Base-by-base conservation (phyloP, 129 eudicot species). In the Flaveria robusta region DNA sequence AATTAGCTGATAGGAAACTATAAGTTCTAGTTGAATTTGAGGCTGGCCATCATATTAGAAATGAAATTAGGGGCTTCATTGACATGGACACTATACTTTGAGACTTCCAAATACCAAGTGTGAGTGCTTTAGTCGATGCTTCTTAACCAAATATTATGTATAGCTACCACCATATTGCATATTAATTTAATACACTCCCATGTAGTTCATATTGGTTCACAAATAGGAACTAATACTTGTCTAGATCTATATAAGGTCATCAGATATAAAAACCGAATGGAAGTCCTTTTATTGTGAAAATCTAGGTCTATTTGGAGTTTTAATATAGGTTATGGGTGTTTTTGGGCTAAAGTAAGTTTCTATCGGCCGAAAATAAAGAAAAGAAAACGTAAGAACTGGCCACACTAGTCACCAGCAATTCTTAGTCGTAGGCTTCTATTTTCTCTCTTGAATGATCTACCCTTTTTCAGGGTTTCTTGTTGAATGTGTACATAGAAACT, bases 21-120 rank as follows among this genome's bases (percentile, higher is more conserved):
- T 39, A 11, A 68, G 37, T 43, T 20, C 34, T 68, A 22, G 4
- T 43, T 22, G 12, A 43, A 11, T 20, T 68, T 43, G 55, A 19
- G 56, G 55, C 11, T 46, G 56, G 42, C 20, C 72, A 43, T 68
- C 72, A n/a, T 16, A 16, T n/a, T n/a, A n/a, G n/a, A n/a, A 68
- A 43, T 68, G 55, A 68, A 9, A 64, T 29, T 18, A 64, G 23
- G 34, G 31, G 23, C 10, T 68, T 67, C 22, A 9, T 20, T 20
- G 63, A 56, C 63, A 56, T 10, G 24, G 7, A 18, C 60, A 7
- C 60, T 52, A 22, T 56, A 56, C 29, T 56, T 56, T 56, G 27
- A 56, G 63, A 56, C 63, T 56, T 56, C 6, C 2, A 56, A 56
- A 16, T 56, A 20, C 64, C 15, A 9, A 56, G 20, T 56, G 15